Evolutionary conservation across 2,329 filamentous ascomycete species (phyloP).

Genomic region (Nemania sp.): DNA sequence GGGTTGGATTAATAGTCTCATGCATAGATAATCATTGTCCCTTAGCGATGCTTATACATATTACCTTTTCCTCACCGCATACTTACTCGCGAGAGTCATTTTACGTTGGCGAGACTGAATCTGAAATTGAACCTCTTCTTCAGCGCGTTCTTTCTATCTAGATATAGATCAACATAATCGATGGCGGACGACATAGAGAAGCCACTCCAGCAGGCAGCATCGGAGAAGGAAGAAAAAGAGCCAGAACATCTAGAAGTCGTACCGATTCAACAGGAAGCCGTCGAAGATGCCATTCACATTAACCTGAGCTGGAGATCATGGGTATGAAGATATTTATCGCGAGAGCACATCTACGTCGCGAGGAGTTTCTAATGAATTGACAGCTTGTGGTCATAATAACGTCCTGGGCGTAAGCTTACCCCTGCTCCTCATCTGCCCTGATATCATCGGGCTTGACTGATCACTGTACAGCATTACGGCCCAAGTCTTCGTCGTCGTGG

Average conservation of each 20-base stretch:
- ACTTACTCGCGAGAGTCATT: not conserved
- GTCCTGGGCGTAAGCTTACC: conserved; percentile 49
- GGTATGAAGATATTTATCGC: conserved; percentile 36
- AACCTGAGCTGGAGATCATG: conserved; percentile 59
- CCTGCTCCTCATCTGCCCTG: not conserved
- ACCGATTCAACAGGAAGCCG: conserved; percentile 40
- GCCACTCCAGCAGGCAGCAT: not conserved
- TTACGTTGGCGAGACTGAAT: not conserved
- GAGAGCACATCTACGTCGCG: not conserved
- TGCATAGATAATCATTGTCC: not conserved
- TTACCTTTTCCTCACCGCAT: no score
- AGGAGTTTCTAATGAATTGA: not conserved
- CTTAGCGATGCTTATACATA: no score
- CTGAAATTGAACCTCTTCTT: not conserved
- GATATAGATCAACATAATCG: no score
- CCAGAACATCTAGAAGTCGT: conserved; percentile 15
- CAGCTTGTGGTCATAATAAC: conserved; percentile 48
- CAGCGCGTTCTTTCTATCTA: no score
- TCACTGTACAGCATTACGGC: conserved; percentile 47
- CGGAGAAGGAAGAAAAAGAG: conserved; percentile 9
- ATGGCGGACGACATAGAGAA: conserved; percentile 29
- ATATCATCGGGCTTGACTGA: not conserved
- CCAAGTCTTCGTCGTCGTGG: conserved; percentile 59
- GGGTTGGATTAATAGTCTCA: not conserved
- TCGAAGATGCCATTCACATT: conserved; percentile 45